Evolutionary conservation across 495 filamentous ascomycete genomes (phyloP).

Genomic region (Talaromyces thailandensis): DNA sequence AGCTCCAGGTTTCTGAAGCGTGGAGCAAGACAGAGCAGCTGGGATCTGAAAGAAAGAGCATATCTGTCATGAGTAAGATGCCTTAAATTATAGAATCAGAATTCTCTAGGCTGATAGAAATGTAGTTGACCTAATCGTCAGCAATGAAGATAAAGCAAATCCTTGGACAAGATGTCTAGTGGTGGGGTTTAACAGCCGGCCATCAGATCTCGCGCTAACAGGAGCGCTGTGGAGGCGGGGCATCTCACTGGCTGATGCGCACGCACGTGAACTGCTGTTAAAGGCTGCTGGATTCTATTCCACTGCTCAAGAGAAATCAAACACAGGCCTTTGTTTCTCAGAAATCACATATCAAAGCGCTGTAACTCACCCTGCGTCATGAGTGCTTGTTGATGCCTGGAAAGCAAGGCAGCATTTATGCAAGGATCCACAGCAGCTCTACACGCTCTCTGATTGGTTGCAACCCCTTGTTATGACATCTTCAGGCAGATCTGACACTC

Average conservation of each 20-base stretch:
- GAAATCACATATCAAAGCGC: background rate
- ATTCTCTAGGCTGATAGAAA: background rate
- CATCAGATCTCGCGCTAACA: background rate
- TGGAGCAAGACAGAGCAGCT: background rate
- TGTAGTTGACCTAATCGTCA: background rate
- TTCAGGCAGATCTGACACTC: background rate
- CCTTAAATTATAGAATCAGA: background rate
- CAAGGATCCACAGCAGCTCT: background rate
- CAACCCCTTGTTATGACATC: background rate
- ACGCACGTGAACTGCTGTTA: background rate
- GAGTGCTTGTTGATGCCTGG: background rate
- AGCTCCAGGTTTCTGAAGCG: background rate
- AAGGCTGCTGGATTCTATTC: background rate
- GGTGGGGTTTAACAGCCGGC: background rate
- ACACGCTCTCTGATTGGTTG: background rate
- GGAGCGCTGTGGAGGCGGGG: background rate
- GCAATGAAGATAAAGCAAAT: background rate
- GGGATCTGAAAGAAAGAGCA: background rate
- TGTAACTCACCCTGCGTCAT: background rate
- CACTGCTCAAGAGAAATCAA: background rate
- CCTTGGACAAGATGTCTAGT: background rate
- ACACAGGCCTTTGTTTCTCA: background rate
- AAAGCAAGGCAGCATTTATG: background rate
- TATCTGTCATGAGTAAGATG: background rate
- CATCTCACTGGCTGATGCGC: background rate